These are phyloP conservation scores for Coemansia erecta DNA, from an alignment of 192 early-diverging fungal genomes.

Conservation along the genomic window DNA sequence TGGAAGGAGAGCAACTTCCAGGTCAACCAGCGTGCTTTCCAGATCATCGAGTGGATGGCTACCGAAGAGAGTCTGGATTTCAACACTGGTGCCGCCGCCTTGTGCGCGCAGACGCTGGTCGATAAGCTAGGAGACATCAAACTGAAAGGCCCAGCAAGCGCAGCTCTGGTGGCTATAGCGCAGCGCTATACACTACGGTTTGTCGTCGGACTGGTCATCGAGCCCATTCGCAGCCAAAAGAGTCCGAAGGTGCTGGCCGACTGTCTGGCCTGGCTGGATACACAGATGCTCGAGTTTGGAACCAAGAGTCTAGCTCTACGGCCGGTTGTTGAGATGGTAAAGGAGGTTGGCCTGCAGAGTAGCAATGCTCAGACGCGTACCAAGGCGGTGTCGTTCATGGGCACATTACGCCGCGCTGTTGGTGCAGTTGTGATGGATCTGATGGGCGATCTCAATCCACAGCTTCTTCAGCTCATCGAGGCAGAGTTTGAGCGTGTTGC, in stretches of 20 bases:
- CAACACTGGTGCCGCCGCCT: slow-evolving; percentile 65
- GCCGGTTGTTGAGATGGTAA: slow-evolving; percentile 82
- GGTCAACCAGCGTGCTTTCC: slow-evolving; percentile 72
- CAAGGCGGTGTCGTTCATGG: slow-evolving; percentile 77
- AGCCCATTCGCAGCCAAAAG: slow-evolving; percentile 75
- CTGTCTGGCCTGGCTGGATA: slow-evolving; percentile 81
- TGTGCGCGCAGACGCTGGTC: slow-evolving; percentile 69
- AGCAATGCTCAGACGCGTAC: slow-evolving; percentile 80
- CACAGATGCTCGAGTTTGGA: slow-evolving; percentile 88
- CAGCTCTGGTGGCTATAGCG: slow-evolving; percentile 74
- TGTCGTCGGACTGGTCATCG: slow-evolving; percentile 76
- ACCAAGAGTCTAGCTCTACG: slow-evolving; percentile 71
- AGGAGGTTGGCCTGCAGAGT: slow-evolving; percentile 70
- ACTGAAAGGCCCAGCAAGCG: slow-evolving; percentile 79
- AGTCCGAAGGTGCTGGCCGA: slow-evolving; percentile 90
- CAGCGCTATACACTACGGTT: slow-evolving; percentile 77
- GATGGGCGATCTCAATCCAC: slow-evolving; percentile 83
- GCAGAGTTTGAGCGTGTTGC: slow-evolving; percentile 91
- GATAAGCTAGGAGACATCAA: slow-evolving; percentile 97
- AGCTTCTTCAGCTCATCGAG: slow-evolving; percentile 80
- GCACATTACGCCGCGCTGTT: slow-evolving; percentile 75
- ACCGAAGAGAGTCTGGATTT: slow-evolving; percentile 60
- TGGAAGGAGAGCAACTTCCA: slow-evolving; percentile 99
- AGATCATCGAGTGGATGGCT: slow-evolving; percentile 71
- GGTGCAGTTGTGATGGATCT: slow-evolving; percentile 81